These are phyloP conservation scores for Pseudocercospora ulei DNA, from an alignment of 2,329 filamentous ascomycete genomes.

Conservation along the genomic window DNA sequence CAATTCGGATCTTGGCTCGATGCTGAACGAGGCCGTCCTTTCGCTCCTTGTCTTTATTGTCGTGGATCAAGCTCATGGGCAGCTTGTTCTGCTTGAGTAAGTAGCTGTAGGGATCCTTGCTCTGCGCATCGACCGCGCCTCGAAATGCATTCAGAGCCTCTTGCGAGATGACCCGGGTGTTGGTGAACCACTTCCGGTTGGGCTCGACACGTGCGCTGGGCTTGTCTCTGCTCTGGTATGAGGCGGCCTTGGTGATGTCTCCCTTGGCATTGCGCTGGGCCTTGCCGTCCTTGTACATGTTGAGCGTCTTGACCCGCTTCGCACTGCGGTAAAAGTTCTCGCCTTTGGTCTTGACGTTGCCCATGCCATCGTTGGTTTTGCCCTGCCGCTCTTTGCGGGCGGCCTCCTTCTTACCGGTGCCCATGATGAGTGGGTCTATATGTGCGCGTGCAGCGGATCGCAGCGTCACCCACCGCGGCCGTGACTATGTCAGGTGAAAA, in stretches of 20 bases:
- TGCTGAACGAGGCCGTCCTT: conserved; percentile 83
- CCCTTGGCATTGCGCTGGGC: conserved; percentile 71
- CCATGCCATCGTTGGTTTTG: conserved; percentile 75
- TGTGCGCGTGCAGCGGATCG: no score
- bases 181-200: conserved; percentile 96
- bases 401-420: conserved; percentile 84
- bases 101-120: conserved; percentile 82
- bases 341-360: conserved; percentile 85
- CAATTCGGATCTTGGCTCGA: conserved; percentile 84
- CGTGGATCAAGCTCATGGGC: conserved; percentile 85
- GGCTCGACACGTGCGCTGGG: conserved; percentile 85
- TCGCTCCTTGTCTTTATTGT: conserved; percentile 52
- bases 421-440: no score
- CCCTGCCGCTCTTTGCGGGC: conserved; percentile 74
- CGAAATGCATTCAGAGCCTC: conserved; percentile 79
- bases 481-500: no score
- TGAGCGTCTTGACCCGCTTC: conserved; percentile 80
- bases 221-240: conserved; percentile 71
- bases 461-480: no score
- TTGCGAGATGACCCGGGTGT: conserved; percentile 82
- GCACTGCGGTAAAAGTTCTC: conserved; percentile 91
- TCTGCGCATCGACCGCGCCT: conserved; percentile 81
- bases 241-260: conserved; percentile 72
- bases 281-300: conserved; percentile 82
- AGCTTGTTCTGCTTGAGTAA: conserved; percentile 96